Conservation (phyloP, 2,329 filamentous ascomycete genomes). For the Acephala macrosclerotiorum region DNA sequence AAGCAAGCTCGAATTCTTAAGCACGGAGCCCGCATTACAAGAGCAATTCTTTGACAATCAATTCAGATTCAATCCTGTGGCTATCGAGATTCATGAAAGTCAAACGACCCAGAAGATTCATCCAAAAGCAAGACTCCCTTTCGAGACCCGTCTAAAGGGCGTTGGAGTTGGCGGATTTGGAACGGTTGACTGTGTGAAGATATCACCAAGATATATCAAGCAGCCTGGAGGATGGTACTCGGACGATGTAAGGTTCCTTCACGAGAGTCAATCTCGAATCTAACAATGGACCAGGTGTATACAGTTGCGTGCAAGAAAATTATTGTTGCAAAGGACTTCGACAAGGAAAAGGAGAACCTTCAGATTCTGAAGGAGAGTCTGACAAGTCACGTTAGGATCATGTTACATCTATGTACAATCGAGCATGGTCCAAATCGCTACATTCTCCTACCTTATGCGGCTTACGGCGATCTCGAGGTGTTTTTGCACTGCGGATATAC, state of each 20-base stretch:
- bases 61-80: neutral
- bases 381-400: neutral
- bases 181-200: neutral
- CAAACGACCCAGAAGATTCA: neutral
- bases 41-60: neutral
- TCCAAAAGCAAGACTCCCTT: neutral
- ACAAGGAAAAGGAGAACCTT: neutral
- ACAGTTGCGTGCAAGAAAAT: constrained; percentile 1
- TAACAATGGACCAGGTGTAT: neutral
- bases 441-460: neutral
- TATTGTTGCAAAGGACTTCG: neutral
- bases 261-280: neutral
- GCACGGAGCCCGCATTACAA: neutral
- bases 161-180: neutral
- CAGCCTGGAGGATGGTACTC: neutral
- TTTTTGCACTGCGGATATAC: neutral
- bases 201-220: neutral
- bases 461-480: neutral
- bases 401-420: neutral
- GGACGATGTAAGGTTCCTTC: neutral
- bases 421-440: neutral
- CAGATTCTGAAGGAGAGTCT: neutral
- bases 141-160: neutral
- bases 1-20: neutral
- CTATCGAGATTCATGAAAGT: neutral